Evolutionary conservation across 768 basidiomycete genomes (phyloP).

Genomic region (Calvatia gigantea): DNA sequence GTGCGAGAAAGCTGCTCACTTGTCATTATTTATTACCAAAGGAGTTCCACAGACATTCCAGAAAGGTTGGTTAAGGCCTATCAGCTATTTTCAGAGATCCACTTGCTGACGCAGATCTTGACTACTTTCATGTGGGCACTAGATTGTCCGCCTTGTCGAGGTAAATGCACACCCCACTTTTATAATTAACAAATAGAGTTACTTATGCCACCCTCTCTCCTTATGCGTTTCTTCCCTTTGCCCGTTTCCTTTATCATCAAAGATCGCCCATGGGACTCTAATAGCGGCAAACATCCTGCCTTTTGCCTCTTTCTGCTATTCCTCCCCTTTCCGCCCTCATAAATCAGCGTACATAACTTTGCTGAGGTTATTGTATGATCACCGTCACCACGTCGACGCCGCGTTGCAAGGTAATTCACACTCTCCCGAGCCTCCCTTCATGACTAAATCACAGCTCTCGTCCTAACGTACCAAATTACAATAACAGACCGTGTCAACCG

Average conservation of each 20-base stretch:
- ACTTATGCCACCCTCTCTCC: not conserved
- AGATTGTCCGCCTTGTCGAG: constrained; percentile 52
- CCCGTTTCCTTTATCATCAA: constrained; percentile 1
- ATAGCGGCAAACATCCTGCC: constrained; percentile 35
- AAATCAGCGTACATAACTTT: constrained; percentile 50
- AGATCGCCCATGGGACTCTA: constrained; percentile 50
- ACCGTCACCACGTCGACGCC: constrained; percentile 27
- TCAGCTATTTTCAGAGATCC: not conserved
- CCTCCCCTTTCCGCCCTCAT: constrained; percentile 32
- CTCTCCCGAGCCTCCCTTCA: not conserved
- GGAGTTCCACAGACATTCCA: constrained; percentile 26
- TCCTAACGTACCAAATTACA: not conserved
- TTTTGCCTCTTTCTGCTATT: constrained; percentile 45
- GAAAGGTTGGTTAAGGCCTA: constrained; percentile 25
- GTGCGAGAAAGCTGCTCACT: constrained; percentile 25
- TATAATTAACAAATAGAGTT: not conserved
- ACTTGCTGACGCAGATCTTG: constrained; percentile 5
- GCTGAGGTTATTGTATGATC: constrained; percentile 37
- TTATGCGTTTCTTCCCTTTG: constrained; percentile 14
- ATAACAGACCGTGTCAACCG: constrained; percentile 27
- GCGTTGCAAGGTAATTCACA: constrained; percentile 29
- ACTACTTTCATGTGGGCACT: constrained; percentile 12
- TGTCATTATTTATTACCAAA: constrained; percentile 18
- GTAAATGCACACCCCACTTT: constrained; percentile 27
- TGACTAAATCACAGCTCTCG: constrained; percentile 7